A percentile compares a stretch with the other conserved stretches of the same genome.
phyloP scores from a whole-genome alignment of 2,329 filamentous ascomycete genomes.

The Colletotrichum limetticola region DNA sequence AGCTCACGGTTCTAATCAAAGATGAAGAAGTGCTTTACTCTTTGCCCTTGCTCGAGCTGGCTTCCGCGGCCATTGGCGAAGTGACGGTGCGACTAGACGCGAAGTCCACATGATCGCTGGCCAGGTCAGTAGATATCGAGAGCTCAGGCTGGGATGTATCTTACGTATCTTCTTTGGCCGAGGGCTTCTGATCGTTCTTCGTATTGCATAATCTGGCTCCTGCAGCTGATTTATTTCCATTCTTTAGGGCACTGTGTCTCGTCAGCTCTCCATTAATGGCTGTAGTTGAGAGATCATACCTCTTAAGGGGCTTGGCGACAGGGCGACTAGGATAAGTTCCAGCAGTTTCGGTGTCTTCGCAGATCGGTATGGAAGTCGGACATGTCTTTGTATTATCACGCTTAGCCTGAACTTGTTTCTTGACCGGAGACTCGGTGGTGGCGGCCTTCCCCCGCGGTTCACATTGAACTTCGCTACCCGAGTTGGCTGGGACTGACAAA shows the following conservation, averaged over 20 bases:
- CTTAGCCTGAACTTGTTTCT: not conserved
- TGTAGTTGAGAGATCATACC: not conserved
- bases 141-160: not conserved
- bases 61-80: constrained; percentile 15
- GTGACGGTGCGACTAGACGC: not conserved
- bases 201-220: not conserved
- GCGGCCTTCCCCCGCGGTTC: not conserved
- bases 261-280: not conserved
- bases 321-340: not conserved
- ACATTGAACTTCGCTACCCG: not conserved
- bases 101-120: not conserved
- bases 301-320: constrained; percentile 5
- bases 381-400: not conserved
- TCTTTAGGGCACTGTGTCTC: constrained; percentile 13
- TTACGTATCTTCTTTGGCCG: not conserved
- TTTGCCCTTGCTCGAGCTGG: not conserved
- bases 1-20: not conserved
- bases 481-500: not conserved
- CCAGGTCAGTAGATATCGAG: not conserved
- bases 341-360: not conserved
- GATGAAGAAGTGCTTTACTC: not conserved
- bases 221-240: not conserved
- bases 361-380: not conserved
- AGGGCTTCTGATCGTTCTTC: no score
- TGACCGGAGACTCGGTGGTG: not conserved